Evolutionary conservation across 192 early-diverging fungal genomes (phyloP), one percentile per base, ranked within the genome.

Genomic region (Helicostylum pulchrum): DNA sequence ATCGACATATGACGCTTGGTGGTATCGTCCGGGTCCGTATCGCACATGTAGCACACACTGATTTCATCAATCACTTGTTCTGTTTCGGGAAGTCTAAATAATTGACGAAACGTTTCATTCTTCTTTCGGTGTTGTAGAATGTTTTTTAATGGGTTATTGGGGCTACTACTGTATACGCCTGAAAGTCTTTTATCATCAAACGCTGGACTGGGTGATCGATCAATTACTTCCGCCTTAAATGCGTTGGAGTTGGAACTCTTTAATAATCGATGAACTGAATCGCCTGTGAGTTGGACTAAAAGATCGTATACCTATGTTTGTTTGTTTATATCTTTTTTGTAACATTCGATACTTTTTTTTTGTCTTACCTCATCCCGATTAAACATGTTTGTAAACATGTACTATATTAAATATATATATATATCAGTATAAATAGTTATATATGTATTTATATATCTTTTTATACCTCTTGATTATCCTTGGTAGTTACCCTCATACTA

Each of bases 301-400:
- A 97, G 80, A 62, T 97, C 95, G 65, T 88, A 98, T 0, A 92
- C 94, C 83, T 61, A 55, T 45, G 44, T 15, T 45, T 15, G 14
- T 15, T 15, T 12, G 14, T 45, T 15, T 12, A 45, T 45, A 12
- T 12, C 44, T 45, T 9, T 45, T 15, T 12, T 45, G 8, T 30
- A 26, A 47, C 7, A 48, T 4, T 42, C 19, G 9, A 26, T 36
- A 21, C 8, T 17, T 47, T 31, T 9, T 8, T 31, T 30, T 4
- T 15, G 20, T 62, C 60, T 55, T 67, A 72, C 73, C 19, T 99
- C 95, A 75, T 99, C 95, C 26, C 97, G 84, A 53, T 91, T 90
- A 76, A 99, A 98, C 59, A 99, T 79, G 65, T 97, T 99, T 12
- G 93, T 88, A 66, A 99, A 98, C 49, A 91, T 71, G 76, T 94